Evolutionary conservation across 2,329 filamentous ascomycete genomes (phyloP).

Genomic region (Verticillium klebahnii): DNA sequence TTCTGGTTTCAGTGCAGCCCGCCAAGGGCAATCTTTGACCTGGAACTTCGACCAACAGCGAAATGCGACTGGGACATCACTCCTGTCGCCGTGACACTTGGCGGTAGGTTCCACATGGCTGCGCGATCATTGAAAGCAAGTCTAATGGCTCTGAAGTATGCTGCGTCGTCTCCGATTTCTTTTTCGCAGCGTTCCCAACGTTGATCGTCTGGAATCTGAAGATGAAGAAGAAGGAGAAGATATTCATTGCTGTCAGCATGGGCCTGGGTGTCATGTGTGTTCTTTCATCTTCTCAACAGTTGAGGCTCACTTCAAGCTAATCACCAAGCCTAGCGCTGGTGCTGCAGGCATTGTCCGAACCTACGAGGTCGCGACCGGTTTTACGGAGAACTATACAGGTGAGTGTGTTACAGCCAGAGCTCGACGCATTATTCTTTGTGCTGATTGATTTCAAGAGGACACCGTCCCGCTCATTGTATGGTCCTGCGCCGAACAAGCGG

Average conservation of each 20-base stretch:
- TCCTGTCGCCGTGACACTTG: slow-evolving; percentile 11
- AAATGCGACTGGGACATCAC: slow-evolving; percentile 11
- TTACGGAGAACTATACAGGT: slow-evolving; percentile 15
- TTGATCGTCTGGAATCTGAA: slow-evolving; percentile 34
- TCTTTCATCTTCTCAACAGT: not conserved
- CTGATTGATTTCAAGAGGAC: slow-evolving; percentile 18
- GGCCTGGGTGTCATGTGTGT: slow-evolving; percentile 16
- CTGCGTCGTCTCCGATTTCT: slow-evolving; percentile 27
- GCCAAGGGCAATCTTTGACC: slow-evolving; percentile 10
- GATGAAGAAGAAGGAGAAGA: slow-evolving; percentile 28
- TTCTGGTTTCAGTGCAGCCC: slow-evolving; percentile 16
- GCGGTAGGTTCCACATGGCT: slow-evolving; percentile 2
- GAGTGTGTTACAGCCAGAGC: not conserved
- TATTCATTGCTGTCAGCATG: slow-evolving; percentile 27
- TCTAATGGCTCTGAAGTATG: not conserved
- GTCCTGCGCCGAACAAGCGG: slow-evolving; percentile 30
- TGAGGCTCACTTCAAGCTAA: not conserved
- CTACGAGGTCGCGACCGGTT: slow-evolving; percentile 20
- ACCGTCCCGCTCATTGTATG: slow-evolving; percentile 29
- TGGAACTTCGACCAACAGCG: slow-evolving; percentile 7
- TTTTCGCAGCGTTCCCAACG: slow-evolving; percentile 36
- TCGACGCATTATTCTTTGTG: not conserved
- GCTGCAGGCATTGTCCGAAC: slow-evolving; percentile 21
- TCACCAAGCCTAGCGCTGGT: slow-evolving; percentile 15
- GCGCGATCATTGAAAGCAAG: slow-evolving; percentile 1